Evolutionary conservation across 495 filamentous ascomycete genomes (phyloP).

Genomic region (Tuber magnatum): DNA sequence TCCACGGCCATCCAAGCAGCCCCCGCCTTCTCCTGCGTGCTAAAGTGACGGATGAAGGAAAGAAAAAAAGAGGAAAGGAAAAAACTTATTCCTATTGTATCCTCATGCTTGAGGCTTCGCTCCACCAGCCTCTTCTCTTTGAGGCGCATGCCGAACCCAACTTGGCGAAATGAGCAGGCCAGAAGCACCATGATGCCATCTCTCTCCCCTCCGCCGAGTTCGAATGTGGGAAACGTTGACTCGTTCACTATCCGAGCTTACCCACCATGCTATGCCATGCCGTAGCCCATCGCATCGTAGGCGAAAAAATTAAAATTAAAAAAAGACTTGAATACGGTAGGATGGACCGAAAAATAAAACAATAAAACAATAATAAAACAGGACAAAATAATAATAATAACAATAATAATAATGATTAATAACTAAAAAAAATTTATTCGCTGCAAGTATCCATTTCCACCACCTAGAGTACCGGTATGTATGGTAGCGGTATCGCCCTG

Average conservation of each 20-base stretch:
- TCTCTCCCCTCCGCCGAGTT: neutral
- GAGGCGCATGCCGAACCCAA: neutral
- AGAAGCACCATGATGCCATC: conserved; percentile 1
- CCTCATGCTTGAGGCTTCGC: neutral
- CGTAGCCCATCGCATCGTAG: neutral
- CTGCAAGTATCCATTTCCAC: neutral
- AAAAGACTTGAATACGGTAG: too few relatives aligned
- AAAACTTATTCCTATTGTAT: neutral
- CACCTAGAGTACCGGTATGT: too few relatives aligned
- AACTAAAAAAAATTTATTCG: too few relatives aligned
- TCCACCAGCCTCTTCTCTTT: neutral
- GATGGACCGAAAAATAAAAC: neutral
- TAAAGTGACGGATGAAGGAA: neutral
- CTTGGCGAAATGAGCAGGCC: neutral
- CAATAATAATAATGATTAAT: too few relatives aligned
- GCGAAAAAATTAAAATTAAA: neutral
- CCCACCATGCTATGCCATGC: neutral
- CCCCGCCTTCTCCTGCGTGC: conserved; percentile 4
- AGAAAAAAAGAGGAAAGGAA: neutral
- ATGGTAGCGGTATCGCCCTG: too few relatives aligned
- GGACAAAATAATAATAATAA: too few relatives aligned
- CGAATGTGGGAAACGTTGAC: neutral
- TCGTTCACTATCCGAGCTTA: neutral
- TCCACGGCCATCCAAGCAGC: neutral
- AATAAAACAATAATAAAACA: neutral